Conservation (phyloP, 345 rosid genomes). For the Pugionium dolabratum region DNA sequence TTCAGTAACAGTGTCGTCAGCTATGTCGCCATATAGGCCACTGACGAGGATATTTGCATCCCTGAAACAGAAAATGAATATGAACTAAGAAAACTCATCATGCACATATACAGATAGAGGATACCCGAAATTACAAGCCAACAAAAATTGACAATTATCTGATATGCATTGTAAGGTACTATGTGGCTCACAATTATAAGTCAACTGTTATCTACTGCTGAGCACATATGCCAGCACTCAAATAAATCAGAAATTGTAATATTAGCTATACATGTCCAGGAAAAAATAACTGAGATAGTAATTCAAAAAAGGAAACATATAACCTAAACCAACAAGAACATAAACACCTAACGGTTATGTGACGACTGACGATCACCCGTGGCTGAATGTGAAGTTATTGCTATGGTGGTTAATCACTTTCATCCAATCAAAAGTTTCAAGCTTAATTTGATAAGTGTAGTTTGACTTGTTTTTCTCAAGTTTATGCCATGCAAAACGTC, state of each 20-base stretch:
- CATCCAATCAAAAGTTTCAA: background rate
- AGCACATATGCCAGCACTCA: constrained; percentile 2
- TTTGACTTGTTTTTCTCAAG: constrained; percentile 16
- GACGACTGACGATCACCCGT: background rate
- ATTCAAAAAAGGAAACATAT: background rate
- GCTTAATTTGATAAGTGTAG: constrained; percentile 7
- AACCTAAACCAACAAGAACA: constrained; percentile 13
- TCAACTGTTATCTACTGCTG: background rate
- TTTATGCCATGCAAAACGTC: constrained; percentile 6
- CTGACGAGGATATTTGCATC: constrained; percentile 59
- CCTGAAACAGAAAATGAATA: constrained; percentile 49
- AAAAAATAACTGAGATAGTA: background rate
- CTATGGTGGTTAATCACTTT: constrained; percentile 7
- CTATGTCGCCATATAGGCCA: constrained; percentile 59
- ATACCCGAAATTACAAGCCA: constrained; percentile 3
- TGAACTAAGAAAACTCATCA: constrained; percentile 19
- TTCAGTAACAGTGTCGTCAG: constrained; percentile 44
- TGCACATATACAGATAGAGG: constrained; percentile 1
- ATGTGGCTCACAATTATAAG: constrained; percentile 17
- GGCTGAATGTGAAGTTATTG: background rate
- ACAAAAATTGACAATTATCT: background rate
- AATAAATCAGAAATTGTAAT: background rate
- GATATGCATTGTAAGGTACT: background rate
- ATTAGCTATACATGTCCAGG: background rate
- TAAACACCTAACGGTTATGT: background rate